Base-by-base conservation (phyloP, 1,139 yeast species). In the Lodderomyces jiufengensis region DNA sequence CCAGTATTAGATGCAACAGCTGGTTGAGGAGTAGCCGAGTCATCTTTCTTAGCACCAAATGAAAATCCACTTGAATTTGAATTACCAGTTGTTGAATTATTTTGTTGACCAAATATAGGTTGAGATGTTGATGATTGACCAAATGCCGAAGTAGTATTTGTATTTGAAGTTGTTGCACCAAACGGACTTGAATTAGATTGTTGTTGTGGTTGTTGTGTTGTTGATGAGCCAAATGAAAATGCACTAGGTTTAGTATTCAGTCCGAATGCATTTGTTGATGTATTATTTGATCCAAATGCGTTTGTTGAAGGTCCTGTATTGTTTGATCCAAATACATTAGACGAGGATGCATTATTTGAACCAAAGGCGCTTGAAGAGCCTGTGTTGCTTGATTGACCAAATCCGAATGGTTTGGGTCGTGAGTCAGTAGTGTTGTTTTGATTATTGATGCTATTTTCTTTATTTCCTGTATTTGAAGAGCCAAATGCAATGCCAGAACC, bases 1-100 rank as follows among this genome's bases (percentile, higher is more conserved):
- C 50, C 52, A 15, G 44, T 21, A 10, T 21, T 18, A 16, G 24
- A 21, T 20, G 18, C 4, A 12, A 10, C 50, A 39, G 48, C 41
- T 21, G 54, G 45, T 16, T n/a, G n/a, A 10, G 46, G 52, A 26
- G 42, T 49, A 25, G 45, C 48, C 28, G 56, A 46, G 29, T 51
- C 48, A 11, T 47, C 51, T 4, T 48, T 56, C 20, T 50, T 42
- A 27, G 49, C 51, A 4, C 65, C 66, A 38, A 58, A 50, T 25
- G 44, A 37, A 16, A 47, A 41, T 31, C 47, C 43, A 16, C 43
- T 27, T 14, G 39, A 7, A 16, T 29, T 23, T n/a, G n/a, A n/a
- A n/a, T n/a, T n/a, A n/a, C n/a, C n/a, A 7, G 40, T 13, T 49
- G 48, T 35, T 46, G 52, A 29, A 24, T 50, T 64, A 10, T 48